Evolutionary conservation across 352 stramenopile genomes (phyloP).

Genomic region (Pythium phragmitis): DNA sequence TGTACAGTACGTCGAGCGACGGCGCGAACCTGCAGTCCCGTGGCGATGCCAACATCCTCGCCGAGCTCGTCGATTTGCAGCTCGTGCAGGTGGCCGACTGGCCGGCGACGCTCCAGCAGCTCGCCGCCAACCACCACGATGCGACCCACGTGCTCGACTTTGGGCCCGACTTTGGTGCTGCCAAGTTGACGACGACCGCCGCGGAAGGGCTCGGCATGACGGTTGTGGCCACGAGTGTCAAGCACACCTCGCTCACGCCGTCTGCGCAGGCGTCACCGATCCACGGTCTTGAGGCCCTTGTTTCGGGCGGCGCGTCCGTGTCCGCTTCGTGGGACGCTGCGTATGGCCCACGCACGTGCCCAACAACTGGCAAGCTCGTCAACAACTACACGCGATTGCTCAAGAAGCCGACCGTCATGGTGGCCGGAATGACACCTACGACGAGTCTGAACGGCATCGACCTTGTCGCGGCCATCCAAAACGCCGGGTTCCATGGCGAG

Average conservation of each 20-base stretch:
- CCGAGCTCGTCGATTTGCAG: constrained; percentile 60
- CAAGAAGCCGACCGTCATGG: constrained; percentile 78
- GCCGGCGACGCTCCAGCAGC: constrained; percentile 44
- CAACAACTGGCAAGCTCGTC: constrained; percentile 41
- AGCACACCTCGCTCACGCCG: constrained; percentile 33
- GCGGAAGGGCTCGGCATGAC: constrained; percentile 58
- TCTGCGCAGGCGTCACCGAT: constrained; percentile 32
- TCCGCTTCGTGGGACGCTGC: constrained; percentile 46
- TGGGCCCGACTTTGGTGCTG: constrained; percentile 55
- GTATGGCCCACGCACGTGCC: constrained; percentile 48
- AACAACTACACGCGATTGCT: constrained; percentile 77
- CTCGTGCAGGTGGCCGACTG: constrained; percentile 64
- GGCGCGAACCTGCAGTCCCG: constrained; percentile 54
- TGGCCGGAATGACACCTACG: constrained; percentile 84
- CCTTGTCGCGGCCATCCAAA: constrained; percentile 78
- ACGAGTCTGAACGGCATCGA: constrained; percentile 79
- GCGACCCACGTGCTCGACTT: constrained; percentile 80
- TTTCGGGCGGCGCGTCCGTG: constrained; percentile 24
- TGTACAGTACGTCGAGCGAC: constrained; percentile 58
- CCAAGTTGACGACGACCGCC: constrained; percentile 40
- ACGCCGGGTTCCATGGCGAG: constrained; percentile 80
- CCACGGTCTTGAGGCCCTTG: constrained; percentile 43
- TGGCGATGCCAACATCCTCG: constrained; percentile 39
- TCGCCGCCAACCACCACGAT: constrained; percentile 35
- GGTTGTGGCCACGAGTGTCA: constrained; percentile 49